A percentile compares a stretch with the other conserved stretches of the same genome.
Evolutionary conservation across 2,329 filamentous ascomycete species (phyloP).

Genomic region (Fusarium sp.): DNA sequence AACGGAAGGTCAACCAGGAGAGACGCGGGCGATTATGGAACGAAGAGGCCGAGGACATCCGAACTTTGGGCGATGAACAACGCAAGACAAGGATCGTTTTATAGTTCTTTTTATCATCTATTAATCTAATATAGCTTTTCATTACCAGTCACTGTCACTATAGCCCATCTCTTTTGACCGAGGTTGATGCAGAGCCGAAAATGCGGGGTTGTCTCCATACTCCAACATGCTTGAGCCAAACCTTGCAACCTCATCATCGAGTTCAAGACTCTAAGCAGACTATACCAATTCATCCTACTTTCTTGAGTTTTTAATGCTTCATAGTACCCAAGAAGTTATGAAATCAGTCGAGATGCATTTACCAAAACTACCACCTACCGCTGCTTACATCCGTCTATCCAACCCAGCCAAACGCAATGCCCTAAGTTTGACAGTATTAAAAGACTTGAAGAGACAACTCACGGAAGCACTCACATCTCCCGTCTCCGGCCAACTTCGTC

Average conservation of each 20-base stretch:
- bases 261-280: no score
- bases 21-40: conserved; percentile 47
- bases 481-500: conserved; percentile 12
- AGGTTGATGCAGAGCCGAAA: not conserved
- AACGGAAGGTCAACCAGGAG: conserved; percentile 34
- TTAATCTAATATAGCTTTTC: no score
- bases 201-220: not conserved
- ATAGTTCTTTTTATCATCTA: not conserved
- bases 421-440: conserved; percentile 36
- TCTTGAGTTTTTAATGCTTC: no score
- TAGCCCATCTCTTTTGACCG: not conserved
- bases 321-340: no score
- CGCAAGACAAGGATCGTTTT: not conserved
- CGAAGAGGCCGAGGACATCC: conserved; percentile 44
- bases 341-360: conserved; percentile 28
- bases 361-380: conserved; percentile 35
- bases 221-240: not conserved
- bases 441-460: conserved; percentile 41
- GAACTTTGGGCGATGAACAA: conserved; percentile 12
- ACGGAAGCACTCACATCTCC: conserved; percentile 32
- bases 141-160: no score
- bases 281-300: no score
- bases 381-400: conserved; percentile 39
- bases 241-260: no score
- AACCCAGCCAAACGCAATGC: conserved; percentile 46